phyloP scores from a whole-genome alignment of 345 rosid genomes.

The Pugionium cornutum region DNA sequence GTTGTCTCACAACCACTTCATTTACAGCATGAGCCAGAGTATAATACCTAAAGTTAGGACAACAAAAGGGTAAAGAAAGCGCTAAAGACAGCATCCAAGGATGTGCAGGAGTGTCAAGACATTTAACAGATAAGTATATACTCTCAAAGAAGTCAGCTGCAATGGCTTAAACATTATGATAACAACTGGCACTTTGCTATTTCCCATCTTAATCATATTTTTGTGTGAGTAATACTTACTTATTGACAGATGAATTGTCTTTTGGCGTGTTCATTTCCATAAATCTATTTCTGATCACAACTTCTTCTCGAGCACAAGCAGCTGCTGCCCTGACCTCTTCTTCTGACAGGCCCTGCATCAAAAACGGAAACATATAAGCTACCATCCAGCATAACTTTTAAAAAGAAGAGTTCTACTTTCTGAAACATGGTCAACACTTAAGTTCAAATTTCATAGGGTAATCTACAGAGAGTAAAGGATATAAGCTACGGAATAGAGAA shows the following conservation, averaged over 20 bases:
- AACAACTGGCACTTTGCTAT: slow-evolving; percentile 23
- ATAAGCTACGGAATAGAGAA: slow-evolving; percentile 10
- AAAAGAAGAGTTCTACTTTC: background rate
- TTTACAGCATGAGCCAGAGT: slow-evolving; percentile 98
- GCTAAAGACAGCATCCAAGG: slow-evolving; percentile 25
- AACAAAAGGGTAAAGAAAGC: slow-evolving; percentile 19
- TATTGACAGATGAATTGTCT: slow-evolving; percentile 88
- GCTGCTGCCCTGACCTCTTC: slow-evolving; percentile 97
- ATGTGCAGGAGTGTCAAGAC: slow-evolving; percentile 7
- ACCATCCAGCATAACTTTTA: slow-evolving; percentile 4
- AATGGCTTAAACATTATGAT: slow-evolving; percentile 7
- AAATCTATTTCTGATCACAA: slow-evolving; percentile 87
- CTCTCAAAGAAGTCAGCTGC: slow-evolving; percentile 3
- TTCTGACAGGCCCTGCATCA: slow-evolving; percentile 87
- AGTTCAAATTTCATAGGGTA: slow-evolving; percentile 2
- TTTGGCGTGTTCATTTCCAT: slow-evolving; percentile 97
- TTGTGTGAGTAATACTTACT: slow-evolving; percentile 52
- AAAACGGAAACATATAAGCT: slow-evolving; percentile 32
- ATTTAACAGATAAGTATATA: slow-evolving; percentile 19
- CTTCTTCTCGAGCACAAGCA: slow-evolving; percentile 97
- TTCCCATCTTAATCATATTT: slow-evolving; percentile 4
- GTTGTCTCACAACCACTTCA: slow-evolving; percentile 87
- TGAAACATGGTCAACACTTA: background rate
- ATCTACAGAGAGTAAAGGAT: slow-evolving; percentile 1
- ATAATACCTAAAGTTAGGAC: slow-evolving; percentile 62